phyloP scores from a whole-genome alignment of 2,329 filamentous ascomycete genomes.

The Moelleriella libera region DNA sequence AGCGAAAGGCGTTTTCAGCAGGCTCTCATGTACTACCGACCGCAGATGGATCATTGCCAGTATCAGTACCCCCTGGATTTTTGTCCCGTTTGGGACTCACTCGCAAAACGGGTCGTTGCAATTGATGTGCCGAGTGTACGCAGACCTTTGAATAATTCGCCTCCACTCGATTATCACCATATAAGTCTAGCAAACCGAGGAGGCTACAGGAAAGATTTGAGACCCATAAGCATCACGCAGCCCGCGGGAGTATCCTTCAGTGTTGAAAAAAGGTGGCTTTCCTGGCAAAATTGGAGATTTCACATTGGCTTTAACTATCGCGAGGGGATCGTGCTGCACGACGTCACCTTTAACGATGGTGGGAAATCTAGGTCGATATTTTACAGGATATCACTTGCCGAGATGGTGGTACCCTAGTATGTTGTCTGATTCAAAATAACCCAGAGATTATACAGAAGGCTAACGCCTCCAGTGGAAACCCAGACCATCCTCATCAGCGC shows the following conservation, averaged over 20 bases:
- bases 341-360: slow-evolving; percentile 82
- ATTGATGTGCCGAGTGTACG: slow-evolving; percentile 48
- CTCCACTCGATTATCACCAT: slow-evolving; percentile 68
- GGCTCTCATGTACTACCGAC: slow-evolving; percentile 90
- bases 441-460: background rate
- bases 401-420: slow-evolving; percentile 84
- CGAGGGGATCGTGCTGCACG: slow-evolving; percentile 60
- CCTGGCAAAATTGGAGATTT: slow-evolving; percentile 89
- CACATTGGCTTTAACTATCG: slow-evolving; percentile 63
- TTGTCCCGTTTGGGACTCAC: slow-evolving; percentile 78
- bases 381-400: slow-evolving; percentile 76
- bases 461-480: slow-evolving; percentile 40
- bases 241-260: slow-evolving; percentile 81
- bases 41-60: slow-evolving; percentile 71
- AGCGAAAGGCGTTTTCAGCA: slow-evolving; percentile 70
- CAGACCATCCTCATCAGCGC: slow-evolving; percentile 64
- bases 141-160: slow-evolving; percentile 56
- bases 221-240: slow-evolving; percentile 78
- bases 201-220: slow-evolving; percentile 66
- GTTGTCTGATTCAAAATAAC: slow-evolving; percentile 6
- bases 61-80: slow-evolving; percentile 90
- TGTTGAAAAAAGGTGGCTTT: slow-evolving; percentile 57
- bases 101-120: slow-evolving; percentile 63
- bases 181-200: slow-evolving; percentile 57
- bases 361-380: slow-evolving; percentile 65